Base-by-base conservation (phyloP, 805 yeast species). In the Clavispora phyllophila region DNA sequence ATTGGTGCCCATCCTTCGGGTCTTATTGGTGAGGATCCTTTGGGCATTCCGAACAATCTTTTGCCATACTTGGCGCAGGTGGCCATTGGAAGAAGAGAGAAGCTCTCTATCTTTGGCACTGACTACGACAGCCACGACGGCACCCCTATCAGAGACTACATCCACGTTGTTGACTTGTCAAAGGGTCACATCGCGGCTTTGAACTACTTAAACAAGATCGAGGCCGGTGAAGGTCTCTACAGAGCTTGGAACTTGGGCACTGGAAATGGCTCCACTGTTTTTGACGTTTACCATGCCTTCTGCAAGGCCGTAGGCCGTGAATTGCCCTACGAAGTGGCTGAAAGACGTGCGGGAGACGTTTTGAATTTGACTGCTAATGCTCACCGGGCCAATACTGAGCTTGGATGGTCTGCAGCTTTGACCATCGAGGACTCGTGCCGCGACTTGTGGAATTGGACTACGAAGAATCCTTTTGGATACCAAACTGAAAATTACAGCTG, bases 1-100 rank as follows among this genome's bases (percentile, higher is more conserved):
- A 83, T 84, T 50, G 95, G 95, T 29, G 91, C 93, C 14, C 95
- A 86, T 58, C 86, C 90, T 3, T 78, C 87, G 2, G 93, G 93
- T 10, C 63, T 79, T 27, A 71, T 86, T 46, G 95, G 95, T 29
- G 95, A 87, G 56, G 90, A 85, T 58, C 90, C 90, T 6, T 67
- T 77, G 46, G 90, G 90, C 12, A 71, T 79, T 40, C 91, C 95
- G 38, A 84, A 83, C 64, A 85, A 86, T 53, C 64, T 86, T 52
- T 68, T 87, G 49, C 93, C 93, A 4, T 81, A 68, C 58, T 69
- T 86, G 57, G 86, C 89, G 3, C 88, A 84, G 60, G 90, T 84
- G 9, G 91, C 91, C 14, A 74, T 76, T 37, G 87, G 87, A 15
- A 74, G 86, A 57, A 70, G 85, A 38, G 81, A 79, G 32, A 78